A percentile compares a stretch with the other conserved stretches of the same genome.
Evolutionary conservation across 768 basidiomycete genomes (phyloP).

Genomic region (Stropharia rugosoannulata): DNA sequence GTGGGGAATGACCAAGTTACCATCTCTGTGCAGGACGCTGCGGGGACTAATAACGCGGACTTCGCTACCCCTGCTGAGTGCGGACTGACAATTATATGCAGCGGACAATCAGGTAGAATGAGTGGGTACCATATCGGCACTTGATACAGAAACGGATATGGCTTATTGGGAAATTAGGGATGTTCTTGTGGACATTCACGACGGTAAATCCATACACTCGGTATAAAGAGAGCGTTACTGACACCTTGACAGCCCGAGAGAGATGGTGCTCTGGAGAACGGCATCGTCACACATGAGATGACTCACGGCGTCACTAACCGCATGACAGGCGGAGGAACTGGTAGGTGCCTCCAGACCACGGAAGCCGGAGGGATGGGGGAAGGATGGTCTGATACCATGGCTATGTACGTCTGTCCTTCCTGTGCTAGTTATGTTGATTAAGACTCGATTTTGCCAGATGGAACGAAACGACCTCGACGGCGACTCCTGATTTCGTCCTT

Average conservation of each 20-base stretch:
- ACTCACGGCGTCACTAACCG: constrained; percentile 44
- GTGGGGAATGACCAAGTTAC: constrained; percentile 52
- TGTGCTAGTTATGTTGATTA: background rate
- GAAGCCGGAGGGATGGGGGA: constrained; percentile 71
- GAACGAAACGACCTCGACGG: constrained; percentile 38
- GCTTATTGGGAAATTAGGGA: constrained; percentile 16
- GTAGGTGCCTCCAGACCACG: constrained; percentile 58
- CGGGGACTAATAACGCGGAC: constrained; percentile 43
- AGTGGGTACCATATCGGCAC: background rate
- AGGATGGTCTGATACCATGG: constrained; percentile 59
- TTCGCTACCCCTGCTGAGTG: constrained; percentile 28
- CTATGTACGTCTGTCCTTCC: constrained; percentile 26
- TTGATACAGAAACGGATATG: background rate
- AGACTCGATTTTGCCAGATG: constrained; percentile 24
- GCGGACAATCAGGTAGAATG: constrained; percentile 14
- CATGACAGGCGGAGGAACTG: constrained; percentile 54
- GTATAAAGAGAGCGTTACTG: background rate
- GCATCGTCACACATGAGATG: constrained; percentile 48
- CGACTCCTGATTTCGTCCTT: constrained; percentile 36
- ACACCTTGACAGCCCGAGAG: constrained; percentile 35
- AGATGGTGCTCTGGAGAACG: constrained; percentile 64
- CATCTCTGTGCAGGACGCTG: constrained; percentile 51
- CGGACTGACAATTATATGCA: background rate
- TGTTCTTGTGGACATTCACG: constrained; percentile 31
- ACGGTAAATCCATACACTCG: constrained; percentile 13